These are phyloP conservation scores for Russula vinacea DNA, from an alignment of 768 basidiomycete genomes.

Conservation along the genomic window DNA sequence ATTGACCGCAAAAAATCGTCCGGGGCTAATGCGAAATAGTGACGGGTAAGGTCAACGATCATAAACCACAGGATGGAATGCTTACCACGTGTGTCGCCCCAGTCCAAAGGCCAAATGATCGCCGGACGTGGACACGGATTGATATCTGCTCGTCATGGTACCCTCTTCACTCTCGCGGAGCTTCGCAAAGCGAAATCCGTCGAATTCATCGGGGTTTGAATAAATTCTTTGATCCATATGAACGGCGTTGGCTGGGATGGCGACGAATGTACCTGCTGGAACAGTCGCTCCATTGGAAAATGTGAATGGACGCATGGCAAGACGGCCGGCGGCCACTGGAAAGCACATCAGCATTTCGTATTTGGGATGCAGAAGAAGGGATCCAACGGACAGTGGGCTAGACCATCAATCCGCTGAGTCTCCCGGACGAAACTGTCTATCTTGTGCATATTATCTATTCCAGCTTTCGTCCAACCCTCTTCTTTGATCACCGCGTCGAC, in stretches of 20 bases:
- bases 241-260: too few relatives aligned
- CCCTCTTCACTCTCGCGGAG: constrained; percentile 31
- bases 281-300: too few relatives aligned
- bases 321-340: constrained; percentile 29
- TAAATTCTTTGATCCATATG: too few relatives aligned
- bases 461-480: constrained; percentile 12
- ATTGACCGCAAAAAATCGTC: neutral
- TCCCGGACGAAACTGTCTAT: constrained; percentile 40
- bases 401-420: constrained; percentile 31
- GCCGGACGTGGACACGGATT: too few relatives aligned
- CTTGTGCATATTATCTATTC: constrained; percentile 32
- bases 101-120: neutral
- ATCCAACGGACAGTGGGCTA: neutral
- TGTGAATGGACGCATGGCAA: constrained; percentile 30
- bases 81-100: neutral
- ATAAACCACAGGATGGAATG: too few relatives aligned
- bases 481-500: constrained; percentile 25
- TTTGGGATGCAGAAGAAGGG: too few relatives aligned
- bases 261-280: too few relatives aligned
- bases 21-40: neutral
- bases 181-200: constrained; percentile 43
- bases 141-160: neutral
- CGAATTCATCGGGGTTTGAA: constrained; percentile 39
- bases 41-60: too few relatives aligned
- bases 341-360: neutral